These are phyloP conservation scores for Eimeria zaria DNA, from an alignment of 169 alveolate genomes.

Conservation along the genomic window DNA sequence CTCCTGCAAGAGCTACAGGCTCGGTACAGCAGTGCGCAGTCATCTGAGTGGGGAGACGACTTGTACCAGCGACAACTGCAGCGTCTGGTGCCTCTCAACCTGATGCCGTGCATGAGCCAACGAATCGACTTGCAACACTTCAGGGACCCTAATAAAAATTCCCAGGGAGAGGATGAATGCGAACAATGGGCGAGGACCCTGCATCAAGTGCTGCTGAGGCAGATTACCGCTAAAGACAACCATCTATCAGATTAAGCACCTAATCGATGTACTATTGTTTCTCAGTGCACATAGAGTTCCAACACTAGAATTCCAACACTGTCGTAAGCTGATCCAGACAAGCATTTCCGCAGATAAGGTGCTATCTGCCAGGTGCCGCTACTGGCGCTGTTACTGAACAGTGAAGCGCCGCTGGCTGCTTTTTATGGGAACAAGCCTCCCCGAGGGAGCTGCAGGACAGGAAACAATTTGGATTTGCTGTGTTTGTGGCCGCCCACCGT, in stretches of 20 bases:
- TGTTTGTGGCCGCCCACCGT: background rate
- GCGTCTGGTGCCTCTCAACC: conserved; percentile 46
- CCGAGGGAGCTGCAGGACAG: background rate
- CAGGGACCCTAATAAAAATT: background rate
- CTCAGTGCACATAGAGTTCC: background rate
- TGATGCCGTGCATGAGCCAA: conserved; percentile 62
- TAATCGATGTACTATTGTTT: background rate
- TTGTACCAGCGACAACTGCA: conserved; percentile 42
- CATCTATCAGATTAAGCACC: background rate
- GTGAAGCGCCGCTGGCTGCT: background rate
- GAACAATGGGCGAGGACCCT: conserved; percentile 47
- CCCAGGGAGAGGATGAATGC: background rate
- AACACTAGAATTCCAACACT: background rate
- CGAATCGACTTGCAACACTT: conserved; percentile 11
- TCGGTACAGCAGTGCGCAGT: conserved; percentile 39
- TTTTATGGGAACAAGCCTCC: too few relatives aligned
- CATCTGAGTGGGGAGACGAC: conserved; percentile 43
- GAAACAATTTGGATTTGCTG: background rate
- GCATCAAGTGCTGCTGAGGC: conserved; percentile 27
- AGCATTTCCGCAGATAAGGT: background rate
- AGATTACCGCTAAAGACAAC: conserved; percentile 44
- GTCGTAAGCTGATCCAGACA: background rate
- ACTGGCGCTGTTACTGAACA: background rate
- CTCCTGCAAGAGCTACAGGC: conserved; percentile 55
- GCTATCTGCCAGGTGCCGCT: background rate